A percentile compares a stretch with the other conserved stretches of the same genome.
Conservation (phyloP, 2,329 filamentous ascomycete genomes). For the Alternaria brassicae region DNA sequence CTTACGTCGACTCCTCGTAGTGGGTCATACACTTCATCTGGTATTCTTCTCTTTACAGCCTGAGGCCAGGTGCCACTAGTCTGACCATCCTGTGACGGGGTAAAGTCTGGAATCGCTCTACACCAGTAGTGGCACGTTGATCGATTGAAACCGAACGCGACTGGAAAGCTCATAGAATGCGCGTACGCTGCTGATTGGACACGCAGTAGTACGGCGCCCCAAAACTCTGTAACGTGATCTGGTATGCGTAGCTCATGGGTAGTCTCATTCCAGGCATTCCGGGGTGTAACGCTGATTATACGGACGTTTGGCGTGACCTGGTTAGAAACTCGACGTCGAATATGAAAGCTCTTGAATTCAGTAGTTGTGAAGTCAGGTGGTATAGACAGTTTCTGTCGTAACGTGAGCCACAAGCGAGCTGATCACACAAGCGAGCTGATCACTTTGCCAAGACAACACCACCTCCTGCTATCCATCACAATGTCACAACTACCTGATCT, state of each 20-base stretch:
- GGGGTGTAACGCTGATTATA: slow-evolving; percentile 26
- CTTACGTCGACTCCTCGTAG: slow-evolving; percentile 20
- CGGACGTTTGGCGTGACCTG: slow-evolving; percentile 25
- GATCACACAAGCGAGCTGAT: too few relatives aligned
- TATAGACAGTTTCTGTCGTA: slow-evolving; percentile 30
- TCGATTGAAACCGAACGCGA: slow-evolving; percentile 32
- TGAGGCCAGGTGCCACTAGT: slow-evolving; percentile 21
- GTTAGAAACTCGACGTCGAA: slow-evolving; percentile 26
- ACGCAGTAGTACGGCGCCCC: slow-evolving; percentile 25
- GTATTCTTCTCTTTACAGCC: slow-evolving; percentile 22
- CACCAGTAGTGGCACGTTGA: slow-evolving; percentile 35
- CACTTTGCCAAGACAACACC: too few relatives aligned
- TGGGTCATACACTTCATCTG: slow-evolving; percentile 24
- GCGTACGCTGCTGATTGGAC: slow-evolving; percentile 26
- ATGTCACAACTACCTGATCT: too few relatives aligned
- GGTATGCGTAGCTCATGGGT: slow-evolving; percentile 28
- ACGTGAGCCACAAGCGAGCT: too few relatives aligned
- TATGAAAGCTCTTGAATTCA: slow-evolving; percentile 30
- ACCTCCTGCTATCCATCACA: too few relatives aligned
- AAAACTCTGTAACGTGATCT: slow-evolving; percentile 11
- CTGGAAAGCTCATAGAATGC: slow-evolving; percentile 26
- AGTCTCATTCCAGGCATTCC: slow-evolving; percentile 20
- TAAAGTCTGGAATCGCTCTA: slow-evolving; percentile 21
- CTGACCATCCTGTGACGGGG: slow-evolving; percentile 14
- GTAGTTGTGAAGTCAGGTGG: slow-evolving; percentile 30